Evolutionary conservation across 352 stramenopile species (phyloP).

Genomic region (Phytophthora fragariae): DNA sequence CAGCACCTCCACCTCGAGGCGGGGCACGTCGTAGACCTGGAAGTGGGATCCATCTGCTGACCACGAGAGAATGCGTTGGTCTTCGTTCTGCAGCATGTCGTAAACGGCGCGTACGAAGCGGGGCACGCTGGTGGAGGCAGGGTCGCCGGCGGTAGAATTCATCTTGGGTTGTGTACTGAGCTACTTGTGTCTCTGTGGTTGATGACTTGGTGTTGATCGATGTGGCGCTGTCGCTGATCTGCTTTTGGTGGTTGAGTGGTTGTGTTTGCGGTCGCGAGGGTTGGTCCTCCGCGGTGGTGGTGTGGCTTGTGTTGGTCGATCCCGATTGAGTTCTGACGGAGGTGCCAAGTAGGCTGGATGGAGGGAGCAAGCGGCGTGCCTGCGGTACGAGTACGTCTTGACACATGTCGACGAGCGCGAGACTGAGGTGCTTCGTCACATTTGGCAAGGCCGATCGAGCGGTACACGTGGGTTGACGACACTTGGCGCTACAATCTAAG

Average conservation of each 20-base stretch:
- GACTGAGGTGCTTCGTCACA: background rate
- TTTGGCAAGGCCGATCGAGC: background rate
- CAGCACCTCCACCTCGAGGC: slow-evolving; percentile 72
- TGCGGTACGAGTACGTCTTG: background rate
- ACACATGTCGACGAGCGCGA: background rate
- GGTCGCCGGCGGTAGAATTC: background rate
- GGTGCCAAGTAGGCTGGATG: background rate
- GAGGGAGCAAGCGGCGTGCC: too few relatives aligned
- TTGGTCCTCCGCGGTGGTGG: background rate
- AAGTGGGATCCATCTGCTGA: slow-evolving; percentile 71
- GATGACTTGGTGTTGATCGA: too few relatives aligned
- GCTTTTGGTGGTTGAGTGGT: background rate
- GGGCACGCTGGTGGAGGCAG: slow-evolving; percentile 20
- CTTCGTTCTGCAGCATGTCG: slow-evolving; percentile 70
- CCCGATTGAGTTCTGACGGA: background rate
- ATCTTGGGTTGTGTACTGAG: slow-evolving; percentile 3
- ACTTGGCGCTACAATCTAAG: slow-evolving; percentile 1
- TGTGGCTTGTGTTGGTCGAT: background rate
- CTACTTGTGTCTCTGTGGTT: too few relatives aligned
- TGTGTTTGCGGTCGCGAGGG: too few relatives aligned
- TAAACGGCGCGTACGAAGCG: slow-evolving; percentile 60
- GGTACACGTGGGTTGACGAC: background rate
- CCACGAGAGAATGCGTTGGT: slow-evolving; percentile 54
- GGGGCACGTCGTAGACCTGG: slow-evolving; percentile 77
- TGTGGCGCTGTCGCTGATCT: too few relatives aligned